A percentile compares a stretch with the other conserved stretches of the same genome.
These are phyloP conservation scores for Coniosporium apollinis DNA, from an alignment of 495 filamentous ascomycete genomes.

Conservation along the genomic window DNA sequence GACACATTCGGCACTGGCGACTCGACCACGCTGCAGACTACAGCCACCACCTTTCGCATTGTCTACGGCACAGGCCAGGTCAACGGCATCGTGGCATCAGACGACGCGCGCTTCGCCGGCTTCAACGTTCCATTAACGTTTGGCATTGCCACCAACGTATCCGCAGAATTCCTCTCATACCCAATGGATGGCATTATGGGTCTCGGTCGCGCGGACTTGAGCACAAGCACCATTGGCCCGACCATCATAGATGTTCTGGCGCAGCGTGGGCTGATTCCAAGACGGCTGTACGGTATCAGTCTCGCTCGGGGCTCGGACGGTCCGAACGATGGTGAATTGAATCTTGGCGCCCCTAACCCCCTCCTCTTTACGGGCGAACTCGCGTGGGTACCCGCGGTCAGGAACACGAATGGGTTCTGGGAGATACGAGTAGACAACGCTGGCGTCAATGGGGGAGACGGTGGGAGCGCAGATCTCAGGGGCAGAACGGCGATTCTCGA, in stretches of 20 bases:
- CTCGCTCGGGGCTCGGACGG: conserved; percentile 47
- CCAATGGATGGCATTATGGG: conserved; percentile 81
- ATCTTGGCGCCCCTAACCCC: conserved; percentile 53
- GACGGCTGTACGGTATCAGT: conserved; percentile 52
- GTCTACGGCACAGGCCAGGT: conserved; percentile 59
- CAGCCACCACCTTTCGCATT: conserved; percentile 36
- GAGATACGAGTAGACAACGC: conserved; percentile 49
- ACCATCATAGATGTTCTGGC: conserved; percentile 47
- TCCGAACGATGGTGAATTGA: conserved; percentile 54
- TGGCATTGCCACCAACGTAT: conserved; percentile 49
- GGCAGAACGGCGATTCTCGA: conserved; percentile 53
- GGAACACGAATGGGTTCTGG: conserved; percentile 37
- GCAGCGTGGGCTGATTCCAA: conserved; percentile 36
- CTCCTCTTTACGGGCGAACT: conserved; percentile 49
- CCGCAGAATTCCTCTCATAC: conserved; percentile 52
- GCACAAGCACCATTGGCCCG: conserved; percentile 25
- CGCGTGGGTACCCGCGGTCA: conserved; percentile 36
- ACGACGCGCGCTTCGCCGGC: conserved; percentile 47
- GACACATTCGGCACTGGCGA: conserved; percentile 44
- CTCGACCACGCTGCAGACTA: conserved; percentile 38
- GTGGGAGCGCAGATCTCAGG: conserved; percentile 30
- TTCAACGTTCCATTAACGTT: conserved; percentile 44
- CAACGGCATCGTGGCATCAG: conserved; percentile 41
- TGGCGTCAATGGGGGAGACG: conserved; percentile 41
- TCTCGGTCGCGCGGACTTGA: conserved; percentile 37